A percentile compares a stretch with the other conserved stretches of the same genome.
Conservation (phyloP, 805 yeast genomes). For the Tetrapisispora pingtungensis region DNA sequence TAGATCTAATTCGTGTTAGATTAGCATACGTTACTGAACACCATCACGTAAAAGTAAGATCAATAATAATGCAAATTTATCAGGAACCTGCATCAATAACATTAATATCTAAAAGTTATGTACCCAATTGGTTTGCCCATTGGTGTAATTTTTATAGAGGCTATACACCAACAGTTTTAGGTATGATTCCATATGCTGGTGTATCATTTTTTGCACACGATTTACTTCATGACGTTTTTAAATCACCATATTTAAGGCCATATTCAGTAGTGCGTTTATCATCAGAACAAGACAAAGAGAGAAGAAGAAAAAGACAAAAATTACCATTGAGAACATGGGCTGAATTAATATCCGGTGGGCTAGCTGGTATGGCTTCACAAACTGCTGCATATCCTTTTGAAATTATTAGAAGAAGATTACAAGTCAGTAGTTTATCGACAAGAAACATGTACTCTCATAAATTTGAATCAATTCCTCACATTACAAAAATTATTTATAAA, state of each 20-base stretch:
- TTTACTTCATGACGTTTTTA: slow-evolving; percentile 72
- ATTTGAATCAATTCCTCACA: slow-evolving; percentile 26
- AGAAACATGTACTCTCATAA: slow-evolving; percentile 38
- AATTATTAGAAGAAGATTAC: slow-evolving; percentile 89
- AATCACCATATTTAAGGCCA: slow-evolving; percentile 45
- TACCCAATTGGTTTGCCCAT: slow-evolving; percentile 29
- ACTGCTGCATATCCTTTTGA: slow-evolving; percentile 97
- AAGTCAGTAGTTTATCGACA: slow-evolving; percentile 74
- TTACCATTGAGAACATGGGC: slow-evolving; percentile 82
- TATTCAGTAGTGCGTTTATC: slow-evolving; percentile 37
- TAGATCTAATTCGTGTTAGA: slow-evolving; percentile 83
- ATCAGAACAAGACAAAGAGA: slow-evolving; percentile 12
- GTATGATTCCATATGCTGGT: slow-evolving; percentile 97
- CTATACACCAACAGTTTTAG: slow-evolving; percentile 83
- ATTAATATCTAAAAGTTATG: slow-evolving; percentile 28
- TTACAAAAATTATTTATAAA: slow-evolving; percentile 45
- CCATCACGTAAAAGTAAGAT: slow-evolving; percentile 20
- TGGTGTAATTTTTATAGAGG: slow-evolving; percentile 80
- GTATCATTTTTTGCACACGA: slow-evolving; percentile 95
- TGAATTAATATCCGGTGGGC: slow-evolving; percentile 85
- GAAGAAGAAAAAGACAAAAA: slow-evolving; percentile 28
- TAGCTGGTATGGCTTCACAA: slow-evolving; percentile 92
- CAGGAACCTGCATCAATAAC: slow-evolving; percentile 26
- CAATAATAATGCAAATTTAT: slow-evolving; percentile 24
- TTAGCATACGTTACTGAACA: slow-evolving; percentile 75